Percentiles rank a stretch among this genome's conserved stretches.
Conservation (phyloP, 768 basidiomycete genomes). For the Dendrothele bispora region DNA sequence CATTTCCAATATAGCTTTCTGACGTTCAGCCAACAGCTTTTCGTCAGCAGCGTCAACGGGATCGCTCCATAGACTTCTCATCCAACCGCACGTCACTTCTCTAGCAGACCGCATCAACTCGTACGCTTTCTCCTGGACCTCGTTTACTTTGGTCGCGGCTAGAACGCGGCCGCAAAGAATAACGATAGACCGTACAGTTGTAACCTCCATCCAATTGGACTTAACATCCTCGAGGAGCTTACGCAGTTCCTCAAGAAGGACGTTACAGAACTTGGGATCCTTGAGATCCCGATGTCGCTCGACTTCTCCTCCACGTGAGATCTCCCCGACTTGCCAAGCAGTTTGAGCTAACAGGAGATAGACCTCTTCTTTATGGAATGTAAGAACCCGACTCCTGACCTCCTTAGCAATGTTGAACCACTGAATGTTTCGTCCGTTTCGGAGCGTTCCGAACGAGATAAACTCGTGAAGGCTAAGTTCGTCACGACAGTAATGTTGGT, state of each 20-base stretch:
- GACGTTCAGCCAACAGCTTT: no score
- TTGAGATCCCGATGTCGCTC: constrained; percentile 42
- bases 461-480: constrained; percentile 46
- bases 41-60: no score
- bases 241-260: constrained; percentile 35
- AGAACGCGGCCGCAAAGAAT: no score
- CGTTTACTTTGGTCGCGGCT: not conserved
- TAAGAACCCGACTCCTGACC: constrained; percentile 36
- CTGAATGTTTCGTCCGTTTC: constrained; percentile 44
- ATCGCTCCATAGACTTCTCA: no score
- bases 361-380: constrained; percentile 39
- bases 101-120: no score
- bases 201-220: constrained; percentile 40
- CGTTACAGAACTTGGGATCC: constrained; percentile 29
- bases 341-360: constrained; percentile 44
- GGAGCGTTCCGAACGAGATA: constrained; percentile 42
- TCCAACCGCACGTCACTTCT: no score
- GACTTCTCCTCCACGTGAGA: constrained; percentile 11
- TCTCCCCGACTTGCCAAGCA: constrained; percentile 41
- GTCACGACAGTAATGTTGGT: constrained; percentile 38
- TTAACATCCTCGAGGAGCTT: constrained; percentile 32
- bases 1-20: no score
- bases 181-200: constrained; percentile 25
- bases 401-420: constrained; percentile 54
- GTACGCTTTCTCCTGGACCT: not conserved